A percentile compares a stretch with the other conserved stretches of the same genome.
Conservation (phyloP, 495 filamentous ascomycete genomes). For the Aspergillus sclerotioniger region DNA sequence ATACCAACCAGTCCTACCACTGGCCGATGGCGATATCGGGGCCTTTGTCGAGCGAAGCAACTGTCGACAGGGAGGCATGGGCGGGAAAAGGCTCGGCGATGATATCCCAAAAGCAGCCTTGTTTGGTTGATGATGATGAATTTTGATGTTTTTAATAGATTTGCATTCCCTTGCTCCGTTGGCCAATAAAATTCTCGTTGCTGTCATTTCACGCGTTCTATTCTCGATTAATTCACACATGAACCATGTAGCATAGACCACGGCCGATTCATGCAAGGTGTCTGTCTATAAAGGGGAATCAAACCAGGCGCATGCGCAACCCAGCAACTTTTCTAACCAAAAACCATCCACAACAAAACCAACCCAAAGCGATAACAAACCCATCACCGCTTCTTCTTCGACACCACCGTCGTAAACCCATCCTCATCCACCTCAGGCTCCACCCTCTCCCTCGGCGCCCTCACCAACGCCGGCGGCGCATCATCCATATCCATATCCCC, state of each 20-base stretch:
- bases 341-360: not conserved
- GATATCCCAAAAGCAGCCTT: constrained; percentile 25
- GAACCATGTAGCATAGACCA: not conserved
- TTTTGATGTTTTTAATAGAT: constrained; percentile 28
- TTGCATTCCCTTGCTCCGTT: constrained; percentile 19
- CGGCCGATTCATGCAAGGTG: not conserved
- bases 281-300: not conserved
- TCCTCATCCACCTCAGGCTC: constrained; percentile 87
- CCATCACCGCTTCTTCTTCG: constrained; percentile 62
- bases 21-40: not conserved
- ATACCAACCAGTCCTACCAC: not conserved
- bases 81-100: constrained; percentile 24
- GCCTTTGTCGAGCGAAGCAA: not conserved
- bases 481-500: constrained; percentile 76
- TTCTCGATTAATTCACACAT: too few species aligned
- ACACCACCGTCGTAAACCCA: constrained; percentile 86
- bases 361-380: not conserved
- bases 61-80: constrained; percentile 20
- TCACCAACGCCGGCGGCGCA: constrained; percentile 62
- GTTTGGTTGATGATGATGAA: constrained; percentile 44
- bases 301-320: not conserved
- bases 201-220: not conserved
- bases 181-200: constrained; percentile 20
- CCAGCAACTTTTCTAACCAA: not conserved
- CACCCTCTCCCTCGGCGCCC: constrained; percentile 58